Percentiles rank a stretch among this genome's conserved stretches.
These are phyloP conservation scores for Teratosphaeria gauchensis DNA, from an alignment of 2,329 filamentous ascomycete genomes.

Conservation along the genomic window DNA sequence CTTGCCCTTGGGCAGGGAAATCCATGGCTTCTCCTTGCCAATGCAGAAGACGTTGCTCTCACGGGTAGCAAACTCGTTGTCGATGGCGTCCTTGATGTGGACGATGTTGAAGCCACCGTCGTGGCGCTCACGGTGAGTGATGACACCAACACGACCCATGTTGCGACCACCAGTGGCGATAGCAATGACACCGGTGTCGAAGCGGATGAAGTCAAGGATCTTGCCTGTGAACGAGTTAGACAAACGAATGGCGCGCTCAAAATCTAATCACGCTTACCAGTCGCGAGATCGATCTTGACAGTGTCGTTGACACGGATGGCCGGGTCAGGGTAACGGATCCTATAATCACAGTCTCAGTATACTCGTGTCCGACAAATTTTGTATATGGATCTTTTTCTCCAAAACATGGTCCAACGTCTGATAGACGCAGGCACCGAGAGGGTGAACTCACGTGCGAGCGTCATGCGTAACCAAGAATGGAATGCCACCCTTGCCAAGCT, in stretches of 20 bases:
- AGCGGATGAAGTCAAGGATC: constrained; percentile 96
- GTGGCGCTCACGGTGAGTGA: constrained; percentile 99
- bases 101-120: constrained; percentile 99
- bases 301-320: constrained; percentile 99
- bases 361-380: not conserved
- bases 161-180: constrained; percentile 99
- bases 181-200: constrained; percentile 95
- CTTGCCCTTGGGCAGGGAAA: constrained; percentile 99
- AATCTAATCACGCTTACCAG: constrained; percentile 44
- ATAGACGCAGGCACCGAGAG: constrained; percentile 3
- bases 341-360: constrained; percentile 35
- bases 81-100: constrained; percentile 93
- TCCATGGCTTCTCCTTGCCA: constrained; percentile 96
- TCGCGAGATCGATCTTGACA: constrained; percentile 95
- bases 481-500: constrained; percentile 98
- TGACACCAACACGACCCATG: constrained; percentile 99
- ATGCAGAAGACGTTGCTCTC: constrained; percentile 99
- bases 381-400: not conserved
- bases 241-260: not conserved
- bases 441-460: constrained; percentile 96
- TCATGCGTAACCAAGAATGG: constrained; percentile 99
- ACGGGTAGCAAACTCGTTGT: constrained; percentile 99
- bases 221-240: constrained; percentile 41
- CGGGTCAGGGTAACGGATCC: constrained; percentile 98
- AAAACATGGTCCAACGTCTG: constrained; percentile 3